Percentiles rank a stretch among this genome's conserved stretches.
phyloP scores from a whole-genome alignment of 2,329 filamentous ascomycete genomes.

The Sporothrix globosa region DNA sequence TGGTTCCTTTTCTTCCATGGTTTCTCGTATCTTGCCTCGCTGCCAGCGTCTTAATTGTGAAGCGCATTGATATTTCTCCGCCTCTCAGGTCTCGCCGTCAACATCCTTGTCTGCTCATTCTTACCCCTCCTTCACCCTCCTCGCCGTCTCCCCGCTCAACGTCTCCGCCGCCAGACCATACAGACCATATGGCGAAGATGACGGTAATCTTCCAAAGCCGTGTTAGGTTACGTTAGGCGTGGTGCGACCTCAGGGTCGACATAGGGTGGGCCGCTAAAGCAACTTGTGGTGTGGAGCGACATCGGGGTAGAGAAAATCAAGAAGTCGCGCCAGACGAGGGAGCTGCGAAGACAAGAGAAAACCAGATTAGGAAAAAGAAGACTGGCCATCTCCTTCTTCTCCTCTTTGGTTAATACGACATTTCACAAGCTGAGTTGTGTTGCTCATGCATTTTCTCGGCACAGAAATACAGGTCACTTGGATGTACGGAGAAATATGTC shows the following conservation, averaged over 20 bases:
- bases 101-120: neutral
- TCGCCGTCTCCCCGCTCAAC: neutral
- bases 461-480: neutral
- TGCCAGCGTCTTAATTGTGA: too few species aligned
- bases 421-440: neutral
- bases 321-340: too few species aligned
- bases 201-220: constrained; percentile 11
- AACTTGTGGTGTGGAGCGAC: neutral
- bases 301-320: neutral
- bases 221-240: neutral
- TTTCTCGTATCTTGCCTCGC: too few species aligned
- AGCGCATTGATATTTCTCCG: neutral
- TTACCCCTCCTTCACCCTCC: neutral
- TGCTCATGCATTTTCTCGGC: neutral
- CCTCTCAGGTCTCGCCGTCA: neutral
- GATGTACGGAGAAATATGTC: neutral
- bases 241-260: neutral
- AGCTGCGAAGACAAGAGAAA: neutral
- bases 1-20: neutral
- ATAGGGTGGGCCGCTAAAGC: neutral
- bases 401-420: too few species aligned
- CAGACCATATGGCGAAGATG: neutral
- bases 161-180: neutral
- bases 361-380: neutral
- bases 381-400: too few species aligned